Base-by-base conservation (phyloP, 768 basidiomycete genomes). In the Mrakia gelida region DNA sequence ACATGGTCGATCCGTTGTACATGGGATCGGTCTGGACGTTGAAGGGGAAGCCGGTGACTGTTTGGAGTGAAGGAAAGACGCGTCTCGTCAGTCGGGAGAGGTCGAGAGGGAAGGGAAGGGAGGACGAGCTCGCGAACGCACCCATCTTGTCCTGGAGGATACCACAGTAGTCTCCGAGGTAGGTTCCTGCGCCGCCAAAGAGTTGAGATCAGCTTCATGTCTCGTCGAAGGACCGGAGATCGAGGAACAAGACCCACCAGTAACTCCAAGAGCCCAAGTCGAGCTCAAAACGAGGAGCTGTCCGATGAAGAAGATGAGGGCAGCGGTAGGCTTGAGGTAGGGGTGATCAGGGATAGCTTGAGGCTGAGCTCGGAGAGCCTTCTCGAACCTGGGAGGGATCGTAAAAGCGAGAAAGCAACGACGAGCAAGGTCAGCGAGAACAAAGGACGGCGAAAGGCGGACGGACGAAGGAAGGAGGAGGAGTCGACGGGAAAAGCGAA, bases 1-100 rank as follows among this genome's bases (percentile, higher is more conserved):
- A 92, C 86, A 99, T 86, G 8, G 94, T 95, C 82, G 92, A 94
- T 11, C 96, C 96, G 67, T 94, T 92, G 83, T 99, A 98, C 96
- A 99, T 99, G 0, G 96, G 96, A 84, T 97, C 91, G 28, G 89
- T 87, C 61, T 95, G 87, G 68, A 97, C 88, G 83, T 96, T 96
- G 88, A 98, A 99, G 0, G 96, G 96, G 87, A 99, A 99, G 30
- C 92, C 91, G 82, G 94, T 91, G n/a, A 98, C 95, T 73, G 81
- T 52, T 9, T 52, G 16, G 15, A 80, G 28, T 79, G 74, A 81
- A 80, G 79, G 63, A 21, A 7, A 30, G 0, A n/a, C 28, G 34
- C n/a, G 32, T 41, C 15, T 0, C 23, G 23, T 62, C 68, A 67
- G 54, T 54, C 7, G 5, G 41, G 7, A 28, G 21, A 4, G 52